Conservation (phyloP, 1,139 yeast genomes). For the Hemisphaericaspora xylanilytica region DNA sequence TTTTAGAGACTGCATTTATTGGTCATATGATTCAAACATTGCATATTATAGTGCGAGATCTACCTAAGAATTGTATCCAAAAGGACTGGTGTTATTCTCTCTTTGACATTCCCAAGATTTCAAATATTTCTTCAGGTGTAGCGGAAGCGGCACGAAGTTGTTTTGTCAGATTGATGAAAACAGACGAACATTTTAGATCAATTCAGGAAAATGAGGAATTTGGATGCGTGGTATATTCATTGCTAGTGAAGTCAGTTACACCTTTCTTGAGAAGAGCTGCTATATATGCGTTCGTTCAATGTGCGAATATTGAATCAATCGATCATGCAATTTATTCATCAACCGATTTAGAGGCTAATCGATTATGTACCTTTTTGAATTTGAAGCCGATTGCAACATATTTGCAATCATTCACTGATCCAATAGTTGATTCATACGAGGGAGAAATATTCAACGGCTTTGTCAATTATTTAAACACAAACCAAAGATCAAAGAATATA, state of each 20-base stretch:
- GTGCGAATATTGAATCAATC: constrained; percentile 53
- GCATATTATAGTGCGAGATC: constrained; percentile 23
- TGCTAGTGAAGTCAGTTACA: constrained; percentile 55
- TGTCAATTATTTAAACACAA: constrained; percentile 12
- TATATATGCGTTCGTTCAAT: constrained; percentile 55
- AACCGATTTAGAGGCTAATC: constrained; percentile 53
- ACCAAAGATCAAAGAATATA: constrained; percentile 11
- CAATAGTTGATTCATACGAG: constrained; percentile 13
- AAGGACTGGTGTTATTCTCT: constrained; percentile 23
- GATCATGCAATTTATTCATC: constrained; percentile 19
- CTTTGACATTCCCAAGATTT: constrained; percentile 34
- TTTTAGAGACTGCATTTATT: constrained; percentile 41
- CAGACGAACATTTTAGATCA: constrained; percentile 8
- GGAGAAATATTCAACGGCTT: constrained; percentile 20
- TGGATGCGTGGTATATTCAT: constrained; percentile 47
- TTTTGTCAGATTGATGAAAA: constrained; percentile 16
- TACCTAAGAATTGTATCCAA: constrained; percentile 24
- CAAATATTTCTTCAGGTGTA: constrained; percentile 22
- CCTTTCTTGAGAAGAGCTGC: constrained; percentile 71
- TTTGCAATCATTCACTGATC: constrained; percentile 17
- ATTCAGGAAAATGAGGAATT: constrained; percentile 20
- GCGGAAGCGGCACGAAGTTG: constrained; percentile 14
- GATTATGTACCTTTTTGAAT: constrained; percentile 52
- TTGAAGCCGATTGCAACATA: constrained; percentile 34
- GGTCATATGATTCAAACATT: constrained; percentile 38